Base-by-base conservation (phyloP, 345 rosid species). In the Psidium friedrichsthalianum region DNA sequence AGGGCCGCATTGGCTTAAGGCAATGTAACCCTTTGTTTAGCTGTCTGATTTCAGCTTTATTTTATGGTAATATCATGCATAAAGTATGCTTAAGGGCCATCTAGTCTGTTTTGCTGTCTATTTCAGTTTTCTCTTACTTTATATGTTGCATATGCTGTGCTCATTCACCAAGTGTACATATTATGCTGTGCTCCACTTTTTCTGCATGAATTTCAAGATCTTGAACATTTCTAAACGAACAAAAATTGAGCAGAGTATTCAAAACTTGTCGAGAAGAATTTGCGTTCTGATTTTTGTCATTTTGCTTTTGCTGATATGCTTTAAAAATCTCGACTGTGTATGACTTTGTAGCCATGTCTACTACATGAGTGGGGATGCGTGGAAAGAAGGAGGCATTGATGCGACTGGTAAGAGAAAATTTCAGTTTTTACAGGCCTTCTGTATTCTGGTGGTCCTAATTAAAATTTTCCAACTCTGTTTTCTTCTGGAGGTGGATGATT, bases 311-410 rank as follows among this genome's bases (percentile, higher is more conserved):
- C 44, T 36, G 47, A 69, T 18, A 32, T 69, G 47, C 21, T 69
- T 69, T 69, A 69, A 69, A 36, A 29, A 36, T 69, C 78, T 69
- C 32, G 47, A 69, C 78, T 36, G 25, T 36, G 24, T 21, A 36
- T 69, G 24, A 82, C 52, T 89, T 81, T 93, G 91, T 90, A 97
- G 99, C 91, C 98, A 97, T 91, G 95, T 95, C 54, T 93, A 91
- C 90, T 97, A 97, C 93, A 95, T 97, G 99, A 97, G 99, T 83
- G 99, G 99, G 56, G 99, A 97, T 93, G 99, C 99, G 59, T 97
- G 99, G 99, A 97, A 97, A 91, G 99, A 94, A 91, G 99, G 99
- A 84, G 99, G 98, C 85, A 97, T 95, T 56, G 99, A 97, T 89
- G 94, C 97, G 82, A 97, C 99, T 85, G 99, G 99, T 95, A 92